Evolutionary conservation across 352 stramenopile genomes (phyloP), one percentile per base, ranked within the genome.

Genomic region (Phytophthora kernoviae): DNA sequence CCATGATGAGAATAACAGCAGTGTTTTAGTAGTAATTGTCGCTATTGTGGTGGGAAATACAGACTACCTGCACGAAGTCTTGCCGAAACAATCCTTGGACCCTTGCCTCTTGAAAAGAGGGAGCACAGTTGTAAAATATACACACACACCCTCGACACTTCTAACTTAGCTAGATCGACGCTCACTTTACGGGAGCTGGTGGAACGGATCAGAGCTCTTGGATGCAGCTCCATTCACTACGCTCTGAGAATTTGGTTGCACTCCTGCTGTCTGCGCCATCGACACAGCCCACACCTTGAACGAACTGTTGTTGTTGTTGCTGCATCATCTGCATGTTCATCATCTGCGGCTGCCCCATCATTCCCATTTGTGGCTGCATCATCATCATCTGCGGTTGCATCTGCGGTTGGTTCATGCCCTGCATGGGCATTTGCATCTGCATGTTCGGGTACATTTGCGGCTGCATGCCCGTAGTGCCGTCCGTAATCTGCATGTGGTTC

Each of bases 301-400:
- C 46, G 9, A 66, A 62, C 17, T 73, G 65, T 43, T 65, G 56
- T 45, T 73, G 65, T 41, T 69, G 52, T 15, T 67, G 47, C 34
- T 68, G 59, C 51, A 62, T 62, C 49, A 61, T 59, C 32, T 54
- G 47, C 56, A 70, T 66, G 48, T 60, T 69, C 65, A 67, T 69
- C 62, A 69, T 65, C 21, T 75, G 70, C 34, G 65, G 55, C 24
- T 81, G 70, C 55, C 70, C 68, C 54, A 79, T 64, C 57, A 73
- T 60, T 24, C 32, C 24, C 68, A 74, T 78, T 27, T 81, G 73
- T n/a, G 66, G 47, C 32, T 83, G 67, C 65, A 79, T 81, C 51
- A 75, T 70, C 62, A 71, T 65, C 62, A 76, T 70, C 45, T 76
- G 70, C 30, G 58, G 43, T 45, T 66, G 58, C 67, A 75, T 80